phyloP scores from a whole-genome alignment of 441 rosid genomes.

The Corymbia calophylla region DNA sequence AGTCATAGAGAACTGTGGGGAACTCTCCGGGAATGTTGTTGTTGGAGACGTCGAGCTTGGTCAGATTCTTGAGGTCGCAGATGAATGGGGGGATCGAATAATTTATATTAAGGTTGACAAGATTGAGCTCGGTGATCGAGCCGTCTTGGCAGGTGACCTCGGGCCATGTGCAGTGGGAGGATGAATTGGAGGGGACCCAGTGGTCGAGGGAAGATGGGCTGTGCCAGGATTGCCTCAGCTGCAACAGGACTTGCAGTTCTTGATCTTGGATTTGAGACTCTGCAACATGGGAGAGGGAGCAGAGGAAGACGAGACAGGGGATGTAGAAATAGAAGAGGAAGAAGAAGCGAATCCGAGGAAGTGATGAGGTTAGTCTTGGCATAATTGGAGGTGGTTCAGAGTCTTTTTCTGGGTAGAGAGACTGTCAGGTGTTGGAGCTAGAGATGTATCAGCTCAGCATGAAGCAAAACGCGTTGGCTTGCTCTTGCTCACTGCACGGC shows the following conservation, averaged over 20 bases:
- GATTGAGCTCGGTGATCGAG: constrained; percentile 17
- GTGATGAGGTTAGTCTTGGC: constrained; percentile 7
- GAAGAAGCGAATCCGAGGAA: neutral
- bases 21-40: constrained; percentile 34
- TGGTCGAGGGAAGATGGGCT: neutral
- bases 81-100: constrained; percentile 40
- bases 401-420: neutral
- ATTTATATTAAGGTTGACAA: constrained; percentile 3
- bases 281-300: neutral
- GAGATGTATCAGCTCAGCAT: neutral
- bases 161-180: neutral
- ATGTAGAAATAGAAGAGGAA: neutral
- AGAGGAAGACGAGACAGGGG: neutral
- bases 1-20: constrained; percentile 23
- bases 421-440: neutral
- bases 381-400: constrained; percentile 12
- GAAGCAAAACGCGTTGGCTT: neutral
- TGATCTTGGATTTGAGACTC: neutral
- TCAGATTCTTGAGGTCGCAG: constrained; percentile 40
- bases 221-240: neutral
- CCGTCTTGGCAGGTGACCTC: neutral
- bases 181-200: neutral
- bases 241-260: neutral
- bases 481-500: neutral
- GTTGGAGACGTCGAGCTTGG: constrained; percentile 10